phyloP scores from a whole-genome alignment of 176 grass and related monocot genomes.

The Avena sativa region DNA sequence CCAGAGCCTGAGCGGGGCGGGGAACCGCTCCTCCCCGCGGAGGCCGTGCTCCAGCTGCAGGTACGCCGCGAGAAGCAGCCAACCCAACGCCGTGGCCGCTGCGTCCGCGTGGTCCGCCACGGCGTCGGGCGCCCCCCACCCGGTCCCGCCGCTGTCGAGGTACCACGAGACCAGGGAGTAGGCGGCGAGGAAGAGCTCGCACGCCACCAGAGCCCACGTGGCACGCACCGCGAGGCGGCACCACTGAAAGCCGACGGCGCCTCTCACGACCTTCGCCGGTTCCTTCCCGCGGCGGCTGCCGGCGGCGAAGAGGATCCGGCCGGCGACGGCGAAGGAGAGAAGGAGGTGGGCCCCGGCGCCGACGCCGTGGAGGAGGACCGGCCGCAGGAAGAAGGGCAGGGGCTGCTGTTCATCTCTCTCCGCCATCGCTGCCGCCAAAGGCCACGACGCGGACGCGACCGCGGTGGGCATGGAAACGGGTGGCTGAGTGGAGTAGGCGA shows the following conservation, averaged over 20 bases:
- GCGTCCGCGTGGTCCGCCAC: conserved; percentile 40
- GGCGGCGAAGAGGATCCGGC: conserved; percentile 18
- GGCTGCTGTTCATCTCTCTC: background rate
- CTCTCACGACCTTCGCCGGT: background rate
- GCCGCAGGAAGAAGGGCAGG: background rate
- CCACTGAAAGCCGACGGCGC: background rate
- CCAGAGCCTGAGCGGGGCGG: conserved; percentile 59
- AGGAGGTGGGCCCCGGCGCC: conserved; percentile 33
- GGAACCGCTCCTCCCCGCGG: conserved; percentile 54
- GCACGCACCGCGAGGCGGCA: conserved; percentile 25
- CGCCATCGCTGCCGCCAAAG: conserved; percentile 19
- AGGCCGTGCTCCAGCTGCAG: conserved; percentile 47
- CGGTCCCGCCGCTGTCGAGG: background rate
- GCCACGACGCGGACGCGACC: background rate
- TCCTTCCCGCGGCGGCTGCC: background rate
- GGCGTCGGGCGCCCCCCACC: conserved; percentile 51
- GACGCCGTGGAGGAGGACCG: conserved; percentile 25
- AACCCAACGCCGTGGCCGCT: conserved; percentile 49
- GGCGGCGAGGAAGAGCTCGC: conserved; percentile 31
- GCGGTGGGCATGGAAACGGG: background rate
- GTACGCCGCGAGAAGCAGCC: conserved; percentile 66
- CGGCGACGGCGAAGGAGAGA: conserved; percentile 43
- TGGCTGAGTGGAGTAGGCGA: background rate
- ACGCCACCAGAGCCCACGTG: conserved; percentile 42
- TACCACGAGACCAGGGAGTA: conserved; percentile 36